Conservation (phyloP, 768 basidiomycete species). For the Hygrophorus pudorinus region DNA sequence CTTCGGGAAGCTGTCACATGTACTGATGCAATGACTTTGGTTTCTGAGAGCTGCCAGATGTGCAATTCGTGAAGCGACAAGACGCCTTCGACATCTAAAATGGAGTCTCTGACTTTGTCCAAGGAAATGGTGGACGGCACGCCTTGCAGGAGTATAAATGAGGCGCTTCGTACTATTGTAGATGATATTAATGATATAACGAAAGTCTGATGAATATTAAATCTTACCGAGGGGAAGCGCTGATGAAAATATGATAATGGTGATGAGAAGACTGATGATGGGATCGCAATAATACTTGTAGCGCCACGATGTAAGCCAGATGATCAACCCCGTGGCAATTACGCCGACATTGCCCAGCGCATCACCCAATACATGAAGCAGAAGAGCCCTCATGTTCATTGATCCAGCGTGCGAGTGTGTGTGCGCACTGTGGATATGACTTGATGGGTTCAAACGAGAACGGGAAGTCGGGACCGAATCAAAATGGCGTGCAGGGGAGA, state of each 20-base stretch:
- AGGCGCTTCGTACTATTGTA: conserved; percentile 67
- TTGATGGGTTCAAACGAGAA: not conserved
- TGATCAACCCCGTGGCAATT: conserved; percentile 87
- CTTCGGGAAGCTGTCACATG: conserved; percentile 80
- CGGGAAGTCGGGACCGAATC: not conserved
- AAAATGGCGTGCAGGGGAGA: not conserved
- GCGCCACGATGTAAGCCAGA: conserved; percentile 79
- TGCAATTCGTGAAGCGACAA: conserved; percentile 88
- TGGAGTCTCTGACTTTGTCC: conserved; percentile 77
- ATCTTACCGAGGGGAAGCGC: conserved; percentile 77
- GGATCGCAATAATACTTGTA: conserved; percentile 93
- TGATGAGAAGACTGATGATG: conserved; percentile 86
- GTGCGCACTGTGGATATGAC: conserved; percentile 17
- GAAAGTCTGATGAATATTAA: not conserved
- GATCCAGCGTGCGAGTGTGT: conserved; percentile 47
- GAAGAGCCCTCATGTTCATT: conserved; percentile 98
- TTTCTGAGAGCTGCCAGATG: conserved; percentile 95
- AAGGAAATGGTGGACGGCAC: conserved; percentile 85
- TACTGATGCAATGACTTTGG: conserved; percentile 90
- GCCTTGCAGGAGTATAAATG: conserved; percentile 90
- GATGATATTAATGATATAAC: not conserved
- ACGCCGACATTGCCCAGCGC: conserved; percentile 98
- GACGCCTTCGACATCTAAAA: conserved; percentile 77
- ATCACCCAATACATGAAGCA: conserved; percentile 93
- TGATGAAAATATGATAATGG: conserved; percentile 92